Evolutionary conservation across 169 alveolate genomes (phyloP).

Genomic region (Plasmodium chabaudi): DNA sequence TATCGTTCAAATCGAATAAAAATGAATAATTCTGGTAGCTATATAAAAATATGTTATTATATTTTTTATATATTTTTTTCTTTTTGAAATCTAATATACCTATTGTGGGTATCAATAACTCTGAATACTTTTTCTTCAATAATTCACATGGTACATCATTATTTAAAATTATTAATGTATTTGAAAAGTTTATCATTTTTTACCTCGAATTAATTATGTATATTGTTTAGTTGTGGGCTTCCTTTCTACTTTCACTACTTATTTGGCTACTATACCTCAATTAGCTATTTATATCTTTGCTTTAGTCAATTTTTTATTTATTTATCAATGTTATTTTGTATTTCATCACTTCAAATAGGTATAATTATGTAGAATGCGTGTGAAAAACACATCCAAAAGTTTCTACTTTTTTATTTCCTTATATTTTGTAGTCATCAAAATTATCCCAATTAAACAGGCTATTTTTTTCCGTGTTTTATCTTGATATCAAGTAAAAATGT

Average conservation of each 20-base stretch:
- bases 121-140: constrained; percentile 39
- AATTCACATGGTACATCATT: constrained; percentile 67
- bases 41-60: constrained; percentile 53
- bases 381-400: no score
- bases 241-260: background rate
- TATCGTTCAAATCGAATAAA: constrained; percentile 57
- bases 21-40: constrained; percentile 43
- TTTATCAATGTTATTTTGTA: background rate
- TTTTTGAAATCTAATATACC: constrained; percentile 43
- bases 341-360: no score
- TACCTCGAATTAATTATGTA: background rate
- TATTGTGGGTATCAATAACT: constrained; percentile 59
- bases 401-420: no score
- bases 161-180: constrained; percentile 62
- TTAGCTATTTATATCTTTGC: background rate
- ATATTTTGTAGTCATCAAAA: no score
- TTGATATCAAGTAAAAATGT: no score
- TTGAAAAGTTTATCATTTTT: constrained; percentile 54
- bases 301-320: background rate
- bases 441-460: no score
- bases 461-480: no score
- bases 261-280: background rate
- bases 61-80: constrained; percentile 37
- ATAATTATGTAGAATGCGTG: no score
- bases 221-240: background rate